Evolutionary conservation across 2,329 filamentous ascomycete genomes (phyloP), one percentile per base, ranked within the genome.

Genomic region (Exophiala sp.): DNA sequence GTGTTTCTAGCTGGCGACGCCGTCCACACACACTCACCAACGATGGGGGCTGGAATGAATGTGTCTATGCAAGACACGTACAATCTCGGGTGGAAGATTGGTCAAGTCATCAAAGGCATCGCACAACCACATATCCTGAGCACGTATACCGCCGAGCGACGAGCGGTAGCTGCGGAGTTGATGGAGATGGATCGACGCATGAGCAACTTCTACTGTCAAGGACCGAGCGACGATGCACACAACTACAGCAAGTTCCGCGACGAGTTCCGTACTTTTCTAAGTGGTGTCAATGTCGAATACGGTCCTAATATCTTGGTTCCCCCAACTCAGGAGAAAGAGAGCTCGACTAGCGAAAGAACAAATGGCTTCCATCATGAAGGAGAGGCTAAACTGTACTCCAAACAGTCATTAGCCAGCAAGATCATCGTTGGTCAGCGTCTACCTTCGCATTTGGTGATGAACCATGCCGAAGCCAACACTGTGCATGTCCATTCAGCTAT

Each of bases 1-100:
- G 19, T 83, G 18, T 86, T 86, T 64, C 70, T 86, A 24, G 79
- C 79, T 13, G 82, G 82, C 14, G 83, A 86, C 61, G 82, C 82
- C 27, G 81, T 80, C 71, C 61, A 77, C 58, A 85, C 82, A 0
- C 83, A 86, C 62, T 83, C 80, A 2, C 83, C 83, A 2, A 85
- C 85, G 64, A 81, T 81, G 1, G 83, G 82, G 0, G 82, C 84
- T 65, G 83, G 72, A 0, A 70, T 70, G 66, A 70, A 70, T 43
- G 65, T 68, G 34, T 66, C 65, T 4, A 64, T 83, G 50, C 79
- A 82, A 58, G 80, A 83, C 53, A 56, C 70, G 4, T 77, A 79
- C 56, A 80, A 80, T 48, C 72, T 80, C 35, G 77, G 77, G 3
- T 81, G 77, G 78, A 81, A 81, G 58, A 66, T 81, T 3, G 75